A percentile compares a stretch with the other conserved stretches of the same genome.
phyloP scores from a whole-genome alignment of 2,329 filamentous ascomycete genomes.

The Chrysoporthe austroafricana region DNA sequence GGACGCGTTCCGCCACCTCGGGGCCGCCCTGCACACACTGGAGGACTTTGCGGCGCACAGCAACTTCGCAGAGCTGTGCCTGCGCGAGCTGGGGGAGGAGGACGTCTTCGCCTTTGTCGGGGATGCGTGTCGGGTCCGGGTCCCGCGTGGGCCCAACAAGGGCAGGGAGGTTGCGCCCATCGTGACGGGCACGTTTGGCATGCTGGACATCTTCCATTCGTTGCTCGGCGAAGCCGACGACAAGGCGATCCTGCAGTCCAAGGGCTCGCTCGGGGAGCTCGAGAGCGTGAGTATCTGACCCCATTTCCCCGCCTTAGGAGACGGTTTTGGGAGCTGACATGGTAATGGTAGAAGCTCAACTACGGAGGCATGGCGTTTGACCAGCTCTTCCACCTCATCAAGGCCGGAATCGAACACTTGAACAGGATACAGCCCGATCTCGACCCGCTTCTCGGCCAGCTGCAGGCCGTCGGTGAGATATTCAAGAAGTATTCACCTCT shows the following conservation, averaged over 20 bases:
- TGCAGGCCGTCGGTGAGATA: slow-evolving; percentile 35
- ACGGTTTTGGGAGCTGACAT: background rate
- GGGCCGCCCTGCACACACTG: slow-evolving; percentile 55
- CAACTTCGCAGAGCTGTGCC: slow-evolving; percentile 57
- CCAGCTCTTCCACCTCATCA: slow-evolving; percentile 37
- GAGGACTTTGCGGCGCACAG: slow-evolving; percentile 60
- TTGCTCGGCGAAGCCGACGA: slow-evolving; percentile 39
- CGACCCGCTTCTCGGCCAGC: slow-evolving; percentile 33
- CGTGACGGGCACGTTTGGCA: slow-evolving; percentile 58
- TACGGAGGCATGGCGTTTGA: slow-evolving; percentile 37
- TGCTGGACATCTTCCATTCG: slow-evolving; percentile 40
- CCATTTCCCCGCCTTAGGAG: fast-evolving
- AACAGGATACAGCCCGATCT: slow-evolving; percentile 32
- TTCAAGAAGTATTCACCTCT: slow-evolving; percentile 33
- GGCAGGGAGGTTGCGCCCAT: slow-evolving; percentile 52
- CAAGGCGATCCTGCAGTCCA: slow-evolving; percentile 37
- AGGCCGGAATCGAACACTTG: slow-evolving; percentile 33
- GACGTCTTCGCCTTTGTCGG: slow-evolving; percentile 58
- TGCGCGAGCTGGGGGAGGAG: slow-evolving; percentile 53
- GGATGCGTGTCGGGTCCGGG: slow-evolving; percentile 38
- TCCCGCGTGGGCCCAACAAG: slow-evolving; percentile 36
- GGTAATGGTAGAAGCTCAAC: slow-evolving; percentile 30
- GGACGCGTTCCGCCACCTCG: slow-evolving; percentile 41
- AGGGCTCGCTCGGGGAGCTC: slow-evolving; percentile 36
- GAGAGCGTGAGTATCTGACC: slow-evolving; percentile 26